These are phyloP conservation scores for Rhododendron mucronatum DNA, from an alignment of 148 eudicot genomes.

Conservation along the genomic window DNA sequence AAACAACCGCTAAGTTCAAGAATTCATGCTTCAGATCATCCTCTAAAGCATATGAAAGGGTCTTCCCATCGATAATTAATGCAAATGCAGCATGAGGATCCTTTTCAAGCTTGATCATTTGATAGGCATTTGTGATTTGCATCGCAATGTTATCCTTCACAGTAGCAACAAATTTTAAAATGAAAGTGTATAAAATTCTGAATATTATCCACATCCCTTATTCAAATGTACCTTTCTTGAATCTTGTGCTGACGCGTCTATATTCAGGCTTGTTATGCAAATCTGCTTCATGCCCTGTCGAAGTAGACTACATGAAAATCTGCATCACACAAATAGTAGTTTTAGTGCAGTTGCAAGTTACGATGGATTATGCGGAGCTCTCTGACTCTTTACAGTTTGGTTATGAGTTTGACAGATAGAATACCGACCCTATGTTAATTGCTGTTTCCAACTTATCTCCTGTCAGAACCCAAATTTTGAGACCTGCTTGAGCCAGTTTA, in stretches of 20 bases:
- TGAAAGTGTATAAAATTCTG: slow-evolving; percentile 15
- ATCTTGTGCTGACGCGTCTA: slow-evolving; percentile 38
- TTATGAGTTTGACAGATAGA: background rate
- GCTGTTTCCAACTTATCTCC: slow-evolving; percentile 99
- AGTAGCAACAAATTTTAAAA: slow-evolving; percentile 1
- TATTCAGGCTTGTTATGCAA: slow-evolving; percentile 43
- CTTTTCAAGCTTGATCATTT: slow-evolving; percentile 78
- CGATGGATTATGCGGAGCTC: background rate
- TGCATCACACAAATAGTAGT: slow-evolving; percentile 24
- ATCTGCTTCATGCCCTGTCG: slow-evolving; percentile 97
- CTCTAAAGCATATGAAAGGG: slow-evolving; percentile 65
- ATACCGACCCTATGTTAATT: slow-evolving; percentile 85
- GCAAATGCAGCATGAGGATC: slow-evolving; percentile 95
- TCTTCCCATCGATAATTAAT: slow-evolving; percentile 85
- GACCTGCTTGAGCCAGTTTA: slow-evolving; percentile 60
- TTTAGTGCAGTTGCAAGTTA: background rate
- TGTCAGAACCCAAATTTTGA: slow-evolving; percentile 97
- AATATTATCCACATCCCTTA: slow-evolving; percentile 5
- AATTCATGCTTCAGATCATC: slow-evolving; percentile 78
- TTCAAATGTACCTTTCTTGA: slow-evolving; percentile 57
- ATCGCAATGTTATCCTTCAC: slow-evolving; percentile 52
- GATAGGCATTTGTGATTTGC: slow-evolving; percentile 76
- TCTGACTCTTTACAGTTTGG: background rate
- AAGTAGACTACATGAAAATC: slow-evolving; percentile 88
- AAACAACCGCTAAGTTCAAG: slow-evolving; percentile 66